These are phyloP conservation scores for Prunus padus DNA, from an alignment of 306 rosid genomes.

Conservation along the genomic window DNA sequence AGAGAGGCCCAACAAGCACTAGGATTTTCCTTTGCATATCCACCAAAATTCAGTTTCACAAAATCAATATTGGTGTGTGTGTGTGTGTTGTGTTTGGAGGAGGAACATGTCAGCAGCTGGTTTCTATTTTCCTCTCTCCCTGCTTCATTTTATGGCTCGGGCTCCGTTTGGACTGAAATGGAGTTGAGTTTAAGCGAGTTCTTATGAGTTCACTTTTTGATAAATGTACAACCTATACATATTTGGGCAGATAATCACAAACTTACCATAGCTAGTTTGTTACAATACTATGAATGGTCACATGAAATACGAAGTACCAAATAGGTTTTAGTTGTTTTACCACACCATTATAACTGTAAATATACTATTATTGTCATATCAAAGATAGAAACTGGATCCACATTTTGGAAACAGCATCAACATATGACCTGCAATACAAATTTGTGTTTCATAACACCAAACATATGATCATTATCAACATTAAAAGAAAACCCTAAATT, in stretches of 20 bases:
- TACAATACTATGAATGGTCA: no score
- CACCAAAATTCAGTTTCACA: neutral
- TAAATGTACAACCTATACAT: no score
- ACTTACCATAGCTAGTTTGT: no score
- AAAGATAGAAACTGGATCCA: constrained; percentile 1
- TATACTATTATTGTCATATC: neutral
- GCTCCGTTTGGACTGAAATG: no score
- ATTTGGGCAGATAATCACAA: no score
- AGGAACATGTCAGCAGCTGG: neutral
- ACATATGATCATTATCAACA: constrained; percentile 26
- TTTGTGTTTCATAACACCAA: constrained; percentile 32
- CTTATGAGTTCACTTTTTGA: no score
- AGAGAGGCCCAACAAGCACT: neutral
- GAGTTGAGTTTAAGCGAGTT: no score
- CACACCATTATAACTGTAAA: neutral
- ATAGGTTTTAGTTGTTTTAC: neutral
- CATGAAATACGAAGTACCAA: no score
- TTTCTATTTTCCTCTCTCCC: neutral
- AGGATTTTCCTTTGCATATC: neutral
- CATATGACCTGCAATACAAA: constrained; percentile 27
- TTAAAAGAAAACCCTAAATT: constrained; percentile 3
- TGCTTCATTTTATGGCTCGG: no score
- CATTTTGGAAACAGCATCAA: constrained; percentile 15
- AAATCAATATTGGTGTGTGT: no score
- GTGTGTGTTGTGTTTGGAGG: neutral